Evolutionary conservation across 176 grass and related monocot genomes (phyloP).

Genomic region (Phyllostachys edulis): DNA sequence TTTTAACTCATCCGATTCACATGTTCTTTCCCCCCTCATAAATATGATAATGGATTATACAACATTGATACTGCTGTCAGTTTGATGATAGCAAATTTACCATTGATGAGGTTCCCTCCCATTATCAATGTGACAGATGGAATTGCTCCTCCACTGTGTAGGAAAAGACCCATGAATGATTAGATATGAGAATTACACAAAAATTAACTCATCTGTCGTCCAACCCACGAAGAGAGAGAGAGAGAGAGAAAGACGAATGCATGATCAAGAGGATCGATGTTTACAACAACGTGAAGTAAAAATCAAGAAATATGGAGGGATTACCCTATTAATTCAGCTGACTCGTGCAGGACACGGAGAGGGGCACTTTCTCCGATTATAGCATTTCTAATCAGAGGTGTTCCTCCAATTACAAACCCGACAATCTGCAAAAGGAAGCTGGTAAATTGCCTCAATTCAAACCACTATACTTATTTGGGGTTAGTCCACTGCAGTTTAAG

Average conservation of each 20-base stretch:
- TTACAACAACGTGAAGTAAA: not conserved
- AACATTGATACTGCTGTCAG: not conserved
- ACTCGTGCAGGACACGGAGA: constrained; percentile 76
- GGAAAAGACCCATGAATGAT: not conserved
- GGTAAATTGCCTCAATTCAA: not conserved
- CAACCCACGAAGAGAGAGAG: not conserved
- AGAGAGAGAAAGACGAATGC: not conserved
- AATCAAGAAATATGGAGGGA: not conserved
- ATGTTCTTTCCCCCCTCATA: not conserved
- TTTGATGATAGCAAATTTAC: constrained; percentile 34
- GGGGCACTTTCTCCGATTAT: constrained; percentile 64
- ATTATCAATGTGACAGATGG: constrained; percentile 82
- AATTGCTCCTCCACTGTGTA: constrained; percentile 62
- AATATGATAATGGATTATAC: not conserved
- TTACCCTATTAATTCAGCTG: constrained; percentile 74
- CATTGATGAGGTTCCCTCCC: constrained; percentile 85
- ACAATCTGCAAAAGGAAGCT: constrained; percentile 51
- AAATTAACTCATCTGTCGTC: not conserved
- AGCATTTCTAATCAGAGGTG: constrained; percentile 59
- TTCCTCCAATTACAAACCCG: constrained; percentile 71
- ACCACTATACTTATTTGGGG: not conserved
- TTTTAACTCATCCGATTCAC: not conserved
- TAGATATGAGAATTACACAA: not conserved
- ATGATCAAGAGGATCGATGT: not conserved
- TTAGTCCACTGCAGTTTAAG: not conserved